Base-by-base conservation (phyloP, 1,139 yeast species). In the Eremothecium sinecaudum region DNA sequence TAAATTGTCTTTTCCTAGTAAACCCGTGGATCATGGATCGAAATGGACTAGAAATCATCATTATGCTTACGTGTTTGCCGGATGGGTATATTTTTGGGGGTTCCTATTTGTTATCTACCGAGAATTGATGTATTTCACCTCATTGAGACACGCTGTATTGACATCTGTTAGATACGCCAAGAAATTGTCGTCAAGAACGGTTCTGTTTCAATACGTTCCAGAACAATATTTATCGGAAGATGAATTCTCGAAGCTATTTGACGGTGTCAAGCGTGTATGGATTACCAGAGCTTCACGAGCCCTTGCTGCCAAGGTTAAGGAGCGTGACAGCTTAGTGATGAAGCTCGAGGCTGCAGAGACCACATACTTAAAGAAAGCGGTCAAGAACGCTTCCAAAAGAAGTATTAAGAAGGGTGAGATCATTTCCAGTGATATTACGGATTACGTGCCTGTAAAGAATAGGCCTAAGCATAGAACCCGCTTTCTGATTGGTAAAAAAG, bases 21-120 rank as follows among this genome's bases (percentile, higher is more conserved):
- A 78, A 28, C n/a, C n/a, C n/a, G n/a, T n/a, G n/a, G n/a, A n/a
- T n/a, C n/a, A n/a, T n/a, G n/a, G n/a, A n/a, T 59, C 56, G 18
- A 48, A 73, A 50, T 59, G 61, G 34, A 10, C 19, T n/a, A 61
- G 69, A 34, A 32, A 37, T 4, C 69, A 94, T 38, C 81, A 79
- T 59, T 90, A 75, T 58, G 96, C 96, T 2, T 94, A 87, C 53
- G 87, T 79, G 2, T 70, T 90, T 41, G 62, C 83, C 36, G 76
- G 90, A 3, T 81, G 94, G 92, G 47, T 75, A 25, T 82, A 72
- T 55, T 83, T 79, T 58, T 86, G 92, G 29, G 56, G 67, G 27
- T 68, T 82, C 36, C 57, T 82, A 27, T 84, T 73, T 54, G 67
- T 80, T 20, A 68, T 86, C 40, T 86, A 83, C 62, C 66, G 94